Conservation (phyloP, 2,329 filamentous ascomycete genomes). For the Tolypocladium tropicale region DNA sequence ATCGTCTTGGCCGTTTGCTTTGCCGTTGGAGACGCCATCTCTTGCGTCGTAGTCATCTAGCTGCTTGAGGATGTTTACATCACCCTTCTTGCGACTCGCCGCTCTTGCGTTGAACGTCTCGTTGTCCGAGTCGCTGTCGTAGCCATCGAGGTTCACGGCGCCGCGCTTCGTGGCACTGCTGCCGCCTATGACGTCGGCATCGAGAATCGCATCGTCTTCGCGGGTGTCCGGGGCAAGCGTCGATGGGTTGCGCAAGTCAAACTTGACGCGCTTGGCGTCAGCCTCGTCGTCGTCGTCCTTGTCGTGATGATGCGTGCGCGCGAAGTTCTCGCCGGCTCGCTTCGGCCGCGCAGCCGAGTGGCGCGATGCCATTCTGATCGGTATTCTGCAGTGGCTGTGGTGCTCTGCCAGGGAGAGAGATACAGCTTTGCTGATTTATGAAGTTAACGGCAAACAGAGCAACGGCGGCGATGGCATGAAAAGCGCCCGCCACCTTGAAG, state of each 20-base stretch:
- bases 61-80: constrained; percentile 40
- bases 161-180: constrained; percentile 74
- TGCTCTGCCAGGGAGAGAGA: neutral
- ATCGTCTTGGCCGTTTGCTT: constrained; percentile 23
- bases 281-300: constrained; percentile 41
- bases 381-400: neutral
- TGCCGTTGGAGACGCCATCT: constrained; percentile 24
- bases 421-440: neutral
- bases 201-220: constrained; percentile 62
- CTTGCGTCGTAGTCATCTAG: constrained; percentile 44
- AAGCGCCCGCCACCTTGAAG: neutral
- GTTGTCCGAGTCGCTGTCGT: constrained; percentile 87
- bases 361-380: constrained; percentile 10
- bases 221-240: constrained; percentile 75
- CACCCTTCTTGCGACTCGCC: constrained; percentile 42
- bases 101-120: constrained; percentile 77
- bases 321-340: constrained; percentile 71
- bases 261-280: constrained; percentile 67
- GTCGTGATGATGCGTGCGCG: constrained; percentile 60
- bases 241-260: constrained; percentile 90
- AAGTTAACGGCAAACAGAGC: neutral
- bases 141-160: constrained; percentile 92
- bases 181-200: constrained; percentile 86
- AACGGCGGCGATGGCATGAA: neutral
- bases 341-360: constrained; percentile 56